phyloP scores from a whole-genome alignment of 108 stramenopile genomes.

The Stephanodiscus triporus region DNA sequence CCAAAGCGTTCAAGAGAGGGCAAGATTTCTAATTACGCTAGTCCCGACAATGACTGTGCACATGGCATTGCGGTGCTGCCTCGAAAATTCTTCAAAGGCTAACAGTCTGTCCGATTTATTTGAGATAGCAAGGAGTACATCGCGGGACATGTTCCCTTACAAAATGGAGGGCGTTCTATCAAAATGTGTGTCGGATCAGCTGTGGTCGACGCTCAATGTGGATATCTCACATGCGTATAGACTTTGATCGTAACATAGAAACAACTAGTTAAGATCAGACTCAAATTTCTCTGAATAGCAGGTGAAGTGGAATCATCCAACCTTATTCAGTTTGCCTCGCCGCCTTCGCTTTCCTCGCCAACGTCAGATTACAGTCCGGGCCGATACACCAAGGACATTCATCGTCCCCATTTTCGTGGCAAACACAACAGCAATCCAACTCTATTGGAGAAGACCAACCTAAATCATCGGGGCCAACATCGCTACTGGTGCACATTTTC shows the following conservation, averaged over 20 bases:
- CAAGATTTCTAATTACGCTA: conserved; percentile 46
- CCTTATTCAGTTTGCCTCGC: neutral
- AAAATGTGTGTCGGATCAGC: neutral
- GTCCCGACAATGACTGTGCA: conserved; percentile 53
- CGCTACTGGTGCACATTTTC: conserved; percentile 5
- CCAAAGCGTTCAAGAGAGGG: conserved; percentile 45
- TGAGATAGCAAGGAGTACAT: conserved; percentile 18
- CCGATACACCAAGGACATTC: conserved; percentile 46
- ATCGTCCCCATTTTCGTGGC: conserved; percentile 51
- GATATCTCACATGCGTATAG: conserved; percentile 13
- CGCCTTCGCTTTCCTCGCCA: conserved; percentile 20
- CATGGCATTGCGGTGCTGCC: conserved; percentile 36
- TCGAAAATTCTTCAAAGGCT: neutral
- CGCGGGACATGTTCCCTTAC: conserved; percentile 23
- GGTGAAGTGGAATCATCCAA: neutral
- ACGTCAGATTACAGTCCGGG: conserved; percentile 34
- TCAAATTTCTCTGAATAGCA: too few relatives aligned
- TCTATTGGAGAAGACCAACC: conserved; percentile 50
- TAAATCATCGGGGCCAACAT: conserved; percentile 11
- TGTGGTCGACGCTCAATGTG: conserved; percentile 10
- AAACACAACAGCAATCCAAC: conserved; percentile 80
- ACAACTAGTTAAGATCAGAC: too few relatives aligned
- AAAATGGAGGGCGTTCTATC: conserved; percentile 9
- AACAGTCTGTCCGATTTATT: conserved; percentile 30
- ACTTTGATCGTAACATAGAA: neutral